Conservation (phyloP, 768 basidiomycete species). For the Trametes elegans region DNA sequence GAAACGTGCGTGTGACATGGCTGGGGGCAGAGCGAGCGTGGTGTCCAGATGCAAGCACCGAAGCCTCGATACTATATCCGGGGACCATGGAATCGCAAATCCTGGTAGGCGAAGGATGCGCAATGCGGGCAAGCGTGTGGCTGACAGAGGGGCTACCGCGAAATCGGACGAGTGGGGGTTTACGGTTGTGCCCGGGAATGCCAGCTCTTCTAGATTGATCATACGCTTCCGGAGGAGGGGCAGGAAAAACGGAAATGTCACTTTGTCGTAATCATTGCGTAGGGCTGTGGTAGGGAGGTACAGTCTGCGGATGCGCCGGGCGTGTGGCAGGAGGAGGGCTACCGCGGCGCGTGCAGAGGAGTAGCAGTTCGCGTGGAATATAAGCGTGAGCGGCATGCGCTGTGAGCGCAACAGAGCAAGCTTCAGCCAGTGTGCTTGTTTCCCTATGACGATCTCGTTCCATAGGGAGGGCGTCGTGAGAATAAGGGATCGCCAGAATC, state of each 20-base stretch:
- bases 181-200: neutral
- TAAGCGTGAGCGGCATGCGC: neutral
- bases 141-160: neutral
- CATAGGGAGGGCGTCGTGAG: constrained; percentile 4
- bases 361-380: neutral
- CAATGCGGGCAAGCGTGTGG: neutral
- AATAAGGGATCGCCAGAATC: constrained; percentile 6
- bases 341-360: neutral
- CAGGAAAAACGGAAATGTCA: neutral
- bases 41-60: neutral
- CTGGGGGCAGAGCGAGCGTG: neutral
- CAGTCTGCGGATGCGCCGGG: neutral
- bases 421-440: neutral
- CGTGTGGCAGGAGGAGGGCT: neutral
- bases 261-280: neutral
- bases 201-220: neutral
- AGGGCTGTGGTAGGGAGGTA: neutral
- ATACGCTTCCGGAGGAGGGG: neutral
- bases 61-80: neutral
- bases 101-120: neutral
- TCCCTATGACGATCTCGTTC: neutral
- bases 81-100: neutral
- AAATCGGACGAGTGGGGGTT: neutral
- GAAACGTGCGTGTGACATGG: neutral
- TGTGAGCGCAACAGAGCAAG: neutral